These are phyloP conservation scores for Neonectria sp. DNA, from an alignment of 2,329 filamentous ascomycete genomes.

Conservation along the genomic window DNA sequence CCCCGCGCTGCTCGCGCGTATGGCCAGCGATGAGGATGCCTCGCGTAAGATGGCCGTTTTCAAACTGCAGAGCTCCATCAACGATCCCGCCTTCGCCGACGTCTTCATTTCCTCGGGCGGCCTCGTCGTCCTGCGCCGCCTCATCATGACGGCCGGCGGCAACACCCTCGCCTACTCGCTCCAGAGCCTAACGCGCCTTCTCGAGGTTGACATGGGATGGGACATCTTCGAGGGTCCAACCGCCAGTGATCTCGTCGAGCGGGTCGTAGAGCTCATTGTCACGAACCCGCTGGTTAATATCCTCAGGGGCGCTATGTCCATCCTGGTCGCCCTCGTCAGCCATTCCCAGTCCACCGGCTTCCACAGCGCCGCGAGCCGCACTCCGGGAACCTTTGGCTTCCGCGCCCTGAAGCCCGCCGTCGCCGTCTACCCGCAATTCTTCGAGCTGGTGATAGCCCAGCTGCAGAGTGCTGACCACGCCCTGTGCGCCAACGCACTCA, in stretches of 20 bases:
- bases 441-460: slow-evolving; percentile 93
- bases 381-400: slow-evolving; percentile 84
- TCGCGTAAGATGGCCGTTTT: slow-evolving; percentile 99
- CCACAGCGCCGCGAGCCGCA: slow-evolving; percentile 51
- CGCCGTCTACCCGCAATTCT: slow-evolving; percentile 91
- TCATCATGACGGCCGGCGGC: slow-evolving; percentile 88
- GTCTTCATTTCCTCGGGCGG: slow-evolving; percentile 94
- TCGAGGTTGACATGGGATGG: slow-evolving; percentile 99
- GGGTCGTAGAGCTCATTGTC: slow-evolving; percentile 92
- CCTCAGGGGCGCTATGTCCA: slow-evolving; percentile 95
- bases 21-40: slow-evolving; percentile 84
- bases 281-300: slow-evolving; percentile 98
- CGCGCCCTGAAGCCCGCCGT: slow-evolving; percentile 93
- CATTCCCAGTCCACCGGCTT: slow-evolving; percentile 77
- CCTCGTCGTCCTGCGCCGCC: slow-evolving; percentile 82
- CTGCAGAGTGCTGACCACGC: slow-evolving; percentile 95
- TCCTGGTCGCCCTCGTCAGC: slow-evolving; percentile 92
- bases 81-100: slow-evolving; percentile 96
- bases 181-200: slow-evolving; percentile 86
- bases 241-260: slow-evolving; percentile 77
- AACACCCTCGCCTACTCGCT: slow-evolving; percentile 97
- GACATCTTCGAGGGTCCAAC: slow-evolving; percentile 80
- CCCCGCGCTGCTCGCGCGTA: slow-evolving; percentile 74
- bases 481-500: slow-evolving; percentile 93
- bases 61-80: slow-evolving; percentile 95